Conservation (phyloP, 2,329 filamentous ascomycete species). For the Thelonectria olida region DNA sequence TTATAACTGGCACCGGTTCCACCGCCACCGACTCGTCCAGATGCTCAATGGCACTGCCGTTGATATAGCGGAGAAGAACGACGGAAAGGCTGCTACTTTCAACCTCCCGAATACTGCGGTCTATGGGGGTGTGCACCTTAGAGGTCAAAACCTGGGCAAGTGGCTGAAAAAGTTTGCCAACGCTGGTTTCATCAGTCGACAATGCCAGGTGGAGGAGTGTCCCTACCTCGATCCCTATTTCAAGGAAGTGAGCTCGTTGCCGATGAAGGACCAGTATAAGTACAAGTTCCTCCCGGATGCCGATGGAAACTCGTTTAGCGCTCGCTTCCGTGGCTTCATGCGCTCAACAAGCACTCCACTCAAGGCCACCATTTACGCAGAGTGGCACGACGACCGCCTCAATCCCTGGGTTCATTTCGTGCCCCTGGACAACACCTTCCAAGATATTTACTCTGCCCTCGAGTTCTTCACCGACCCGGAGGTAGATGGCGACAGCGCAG, state of each 20-base stretch:
- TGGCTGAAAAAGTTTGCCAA: slow-evolving; percentile 53
- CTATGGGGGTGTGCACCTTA: slow-evolving; percentile 53
- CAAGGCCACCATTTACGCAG: slow-evolving; percentile 76
- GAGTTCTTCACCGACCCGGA: slow-evolving; percentile 70
- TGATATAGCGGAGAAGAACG: slow-evolving; percentile 53
- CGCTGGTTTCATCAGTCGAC: slow-evolving; percentile 53
- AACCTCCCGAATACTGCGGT: slow-evolving; percentile 52
- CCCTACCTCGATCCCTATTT: slow-evolving; percentile 51
- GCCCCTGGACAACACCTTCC: slow-evolving; percentile 74
- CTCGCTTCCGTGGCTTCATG: slow-evolving; percentile 71
- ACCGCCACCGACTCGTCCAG: slow-evolving; percentile 75
- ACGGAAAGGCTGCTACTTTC: slow-evolving; percentile 56
- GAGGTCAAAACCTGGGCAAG: slow-evolving; percentile 48
- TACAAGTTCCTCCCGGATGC: slow-evolving; percentile 75
- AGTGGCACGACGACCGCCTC: slow-evolving; percentile 79
- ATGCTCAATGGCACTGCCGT: slow-evolving; percentile 74
- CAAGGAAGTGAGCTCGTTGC: slow-evolving; percentile 41
- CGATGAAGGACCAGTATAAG: slow-evolving; percentile 60
- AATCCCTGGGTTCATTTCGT: slow-evolving; percentile 78
- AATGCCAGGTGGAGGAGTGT: slow-evolving; percentile 52
- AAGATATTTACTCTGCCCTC: slow-evolving; percentile 72
- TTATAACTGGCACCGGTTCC: slow-evolving; percentile 74
- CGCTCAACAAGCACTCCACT: slow-evolving; percentile 71
- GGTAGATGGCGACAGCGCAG: slow-evolving; percentile 61
- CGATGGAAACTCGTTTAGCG: slow-evolving; percentile 74